These are phyloP conservation scores for Talaromyces verruculosus DNA, from an alignment of 2,329 filamentous ascomycete genomes.

Conservation along the genomic window DNA sequence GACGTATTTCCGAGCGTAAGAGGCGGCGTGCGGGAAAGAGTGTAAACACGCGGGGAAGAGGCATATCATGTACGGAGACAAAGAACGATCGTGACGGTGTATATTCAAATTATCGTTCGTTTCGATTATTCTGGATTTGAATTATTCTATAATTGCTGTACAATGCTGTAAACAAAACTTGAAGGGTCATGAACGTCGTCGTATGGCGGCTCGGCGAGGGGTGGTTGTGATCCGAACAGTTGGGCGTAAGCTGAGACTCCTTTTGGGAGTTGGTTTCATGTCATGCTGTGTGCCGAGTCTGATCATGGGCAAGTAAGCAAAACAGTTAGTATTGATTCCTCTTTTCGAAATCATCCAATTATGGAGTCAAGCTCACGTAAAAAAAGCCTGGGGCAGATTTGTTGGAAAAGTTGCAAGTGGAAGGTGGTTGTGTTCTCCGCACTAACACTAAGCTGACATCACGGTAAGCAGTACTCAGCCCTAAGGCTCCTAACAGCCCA, in stretches of 20 bases:
- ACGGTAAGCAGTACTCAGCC: slow-evolving; percentile 14
- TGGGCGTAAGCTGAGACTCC: slow-evolving; percentile 20
- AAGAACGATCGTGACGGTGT: not conserved
- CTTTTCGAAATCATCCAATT: not conserved
- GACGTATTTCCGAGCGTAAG: slow-evolving; percentile 8
- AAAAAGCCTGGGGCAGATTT: not conserved
- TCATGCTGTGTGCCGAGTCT: slow-evolving; percentile 9
- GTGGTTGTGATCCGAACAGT: slow-evolving; percentile 15
- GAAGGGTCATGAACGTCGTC: slow-evolving; percentile 7
- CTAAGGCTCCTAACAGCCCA: slow-evolving; percentile 4
- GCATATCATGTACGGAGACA: slow-evolving; percentile 26
- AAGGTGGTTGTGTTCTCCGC: slow-evolving; percentile 18
- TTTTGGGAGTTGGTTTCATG: slow-evolving; percentile 17
- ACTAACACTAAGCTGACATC: slow-evolving; percentile 17
- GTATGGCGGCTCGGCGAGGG: slow-evolving; percentile 11
- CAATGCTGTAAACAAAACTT: slow-evolving; percentile 6
- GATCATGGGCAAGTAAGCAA: not conserved
- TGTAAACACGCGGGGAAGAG: slow-evolving; percentile 23
- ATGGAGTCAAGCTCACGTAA: not conserved
- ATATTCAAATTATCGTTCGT: slow-evolving; percentile 4
- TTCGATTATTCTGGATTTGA: not conserved
- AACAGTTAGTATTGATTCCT: not conserved
- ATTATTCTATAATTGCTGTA: not conserved
- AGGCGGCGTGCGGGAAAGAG: slow-evolving; percentile 20
- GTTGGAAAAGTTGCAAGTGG: not conserved